phyloP scores from a whole-genome alignment of 2,329 filamentous ascomycete species.

The Metarhizium robertsii region DNA sequence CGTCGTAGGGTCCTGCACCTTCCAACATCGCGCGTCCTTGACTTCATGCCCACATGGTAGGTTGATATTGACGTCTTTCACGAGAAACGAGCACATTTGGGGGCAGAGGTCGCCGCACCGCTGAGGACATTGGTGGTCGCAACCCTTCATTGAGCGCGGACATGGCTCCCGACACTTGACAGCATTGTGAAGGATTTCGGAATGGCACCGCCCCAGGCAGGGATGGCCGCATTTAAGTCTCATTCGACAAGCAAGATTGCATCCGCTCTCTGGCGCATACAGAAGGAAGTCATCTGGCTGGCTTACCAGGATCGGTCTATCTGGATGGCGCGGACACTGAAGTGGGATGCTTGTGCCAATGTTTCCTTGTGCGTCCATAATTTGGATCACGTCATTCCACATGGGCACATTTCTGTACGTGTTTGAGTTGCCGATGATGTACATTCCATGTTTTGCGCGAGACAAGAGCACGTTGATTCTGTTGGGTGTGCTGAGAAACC shows the following conservation, averaged over 20 bases:
- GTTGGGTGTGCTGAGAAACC: slow-evolving; percentile 58
- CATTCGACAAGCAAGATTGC: slow-evolving; percentile 38
- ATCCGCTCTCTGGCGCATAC: slow-evolving; percentile 54
- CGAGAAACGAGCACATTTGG: not conserved
- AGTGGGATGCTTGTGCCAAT: slow-evolving; percentile 44
- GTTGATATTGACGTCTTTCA: not conserved
- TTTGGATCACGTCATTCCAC: slow-evolving; percentile 51
- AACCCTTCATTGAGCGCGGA: slow-evolving; percentile 29
- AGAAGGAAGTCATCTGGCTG: slow-evolving; percentile 47
- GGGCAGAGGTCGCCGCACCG: slow-evolving; percentile 34
- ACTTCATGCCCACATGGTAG: not conserved
- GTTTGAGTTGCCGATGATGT: slow-evolving; percentile 56
- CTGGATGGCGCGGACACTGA: slow-evolving; percentile 50
- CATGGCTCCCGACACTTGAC: slow-evolving; percentile 37
- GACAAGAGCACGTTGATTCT: slow-evolving; percentile 61
- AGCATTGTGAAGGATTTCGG: slow-evolving; percentile 34
- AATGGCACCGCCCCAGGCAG: slow-evolving; percentile 38
- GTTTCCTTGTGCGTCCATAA: slow-evolving; percentile 35
- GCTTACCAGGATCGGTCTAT: slow-evolving; percentile 38
- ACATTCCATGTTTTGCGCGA: slow-evolving; percentile 61
- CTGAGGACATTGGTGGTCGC: slow-evolving; percentile 33
- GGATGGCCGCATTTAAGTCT: slow-evolving; percentile 38
- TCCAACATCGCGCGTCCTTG: slow-evolving; percentile 23
- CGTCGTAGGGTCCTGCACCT: slow-evolving; percentile 30
- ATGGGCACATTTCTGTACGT: slow-evolving; percentile 49